Percentiles rank a stretch among this genome's conserved stretches.
Evolutionary conservation across 1,284 basidiomycete genomes (phyloP).

Genomic region (Thecaphora thlaspeos): DNA sequence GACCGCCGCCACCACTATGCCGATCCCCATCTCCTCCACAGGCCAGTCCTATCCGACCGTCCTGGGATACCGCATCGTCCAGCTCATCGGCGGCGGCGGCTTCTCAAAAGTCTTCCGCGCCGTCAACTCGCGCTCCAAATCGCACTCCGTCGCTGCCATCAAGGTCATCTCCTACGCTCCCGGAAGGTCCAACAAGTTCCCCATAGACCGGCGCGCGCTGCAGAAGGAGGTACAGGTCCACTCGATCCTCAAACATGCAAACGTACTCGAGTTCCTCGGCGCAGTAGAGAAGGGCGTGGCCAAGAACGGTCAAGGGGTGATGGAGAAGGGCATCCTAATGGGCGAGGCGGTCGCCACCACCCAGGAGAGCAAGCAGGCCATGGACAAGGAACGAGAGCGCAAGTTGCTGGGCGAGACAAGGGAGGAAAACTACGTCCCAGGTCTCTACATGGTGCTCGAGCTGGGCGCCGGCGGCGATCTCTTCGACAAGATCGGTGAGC

Average conservation of each 20-base stretch:
- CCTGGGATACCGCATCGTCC: constrained; percentile 51
- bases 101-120: constrained; percentile 55
- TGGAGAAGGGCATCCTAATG: constrained; percentile 31
- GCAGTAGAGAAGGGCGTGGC: constrained; percentile 59
- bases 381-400: constrained; percentile 47
- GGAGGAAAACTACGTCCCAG: constrained; percentile 50
- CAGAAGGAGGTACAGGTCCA: constrained; percentile 93
- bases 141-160: constrained; percentile 50
- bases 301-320: constrained; percentile 27
- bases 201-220: constrained; percentile 54
- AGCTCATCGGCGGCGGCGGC: constrained; percentile 55
- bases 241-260: constrained; percentile 72
- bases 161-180: constrained; percentile 55
- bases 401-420: constrained; percentile 13
- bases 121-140: constrained; percentile 33
- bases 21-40: constrained; percentile 50
- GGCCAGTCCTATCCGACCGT: constrained; percentile 51
- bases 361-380: constrained; percentile 63
- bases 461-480: constrained; percentile 89
- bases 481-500: constrained; percentile 92
- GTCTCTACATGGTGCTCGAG: constrained; percentile 89
- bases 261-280: constrained; percentile 82
- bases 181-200: constrained; percentile 37
- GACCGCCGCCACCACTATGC: constrained; percentile 8
- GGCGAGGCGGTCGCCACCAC: constrained; percentile 36